Evolutionary conservation across 495 filamentous ascomycete species (phyloP), one percentile per base, ranked within the genome.

Genomic region (Apodospora peruviana): DNA sequence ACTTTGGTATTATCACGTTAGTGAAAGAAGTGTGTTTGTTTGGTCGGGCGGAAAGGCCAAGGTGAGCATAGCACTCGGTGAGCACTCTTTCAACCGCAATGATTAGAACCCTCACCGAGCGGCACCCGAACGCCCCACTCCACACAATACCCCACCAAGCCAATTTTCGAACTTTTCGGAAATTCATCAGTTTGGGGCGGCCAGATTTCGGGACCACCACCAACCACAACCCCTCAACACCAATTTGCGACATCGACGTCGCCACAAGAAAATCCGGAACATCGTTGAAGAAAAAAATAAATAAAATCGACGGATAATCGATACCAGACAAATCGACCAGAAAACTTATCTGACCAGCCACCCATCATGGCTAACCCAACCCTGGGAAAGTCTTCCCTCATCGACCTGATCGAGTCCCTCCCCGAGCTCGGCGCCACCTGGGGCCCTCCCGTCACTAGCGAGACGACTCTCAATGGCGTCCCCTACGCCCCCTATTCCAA

Each of bases 401-500:
- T 72, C 53, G 76, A 80, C 59, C 66, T 82, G 52, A 80, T 83
- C 60, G 65, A 77, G 39, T 69, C 77, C 24, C 66, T 83, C 19
- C 79, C 78, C 22, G 75, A 79, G 16, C 56, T 60, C 22, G 72
- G 74, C 51, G 83, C 81, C 53, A 87, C 87, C 58, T 98, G 93
- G 93, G 93, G 93, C 27, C 93, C 93, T 47, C 70, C 87, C 45
- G 78, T 82, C 44, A 81, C 88, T 21, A 78, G 70, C 51, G 89
- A 95, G 59, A 93, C 89, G 46, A 91, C 85, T 46, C 76, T 98
- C 50, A 82, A 91, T 60, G 93, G 94, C 62, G 90, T 97, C 25
- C 93, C 93, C 3, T 98, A 96, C 57, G 91, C 91, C 41, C 91
- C 94, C 39, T 98, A 90, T 74, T 96, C 90, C 51, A 98, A 98